Base-by-base conservation (phyloP, 495 filamentous ascomycete species). In the Cercophora newfieldiana region DNA sequence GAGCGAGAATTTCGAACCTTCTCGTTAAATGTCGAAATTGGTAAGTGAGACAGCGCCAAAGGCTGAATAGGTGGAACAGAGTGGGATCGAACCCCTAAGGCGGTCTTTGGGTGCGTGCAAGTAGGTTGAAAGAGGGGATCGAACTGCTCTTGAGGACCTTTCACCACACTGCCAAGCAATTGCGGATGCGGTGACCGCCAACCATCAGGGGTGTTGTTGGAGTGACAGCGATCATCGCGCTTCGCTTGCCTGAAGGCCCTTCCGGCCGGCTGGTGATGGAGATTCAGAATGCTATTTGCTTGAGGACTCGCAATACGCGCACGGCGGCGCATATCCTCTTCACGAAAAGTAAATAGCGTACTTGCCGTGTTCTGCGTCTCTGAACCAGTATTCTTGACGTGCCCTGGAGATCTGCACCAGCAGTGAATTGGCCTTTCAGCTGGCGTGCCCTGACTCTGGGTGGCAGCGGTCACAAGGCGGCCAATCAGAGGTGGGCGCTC, bases 181-280 rank as follows among this genome's bases (percentile, higher is more conserved):
- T 57, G 54, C 54, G 54, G 54, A 57, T 57, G 54, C 54, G 54
- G 54, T 57, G 54, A 57, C 37, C 18, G 37, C 10, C 22, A 57
- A 30, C 24, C 26, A 26, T 26, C 26, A 57, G 54, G 54, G 54
- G 28, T 57, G 29, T 30, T 5, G 22, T 30, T 28, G 54, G 54
- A 57, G 54, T 14, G 18, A 44, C 16, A 28, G 54, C 26, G 26
- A 56, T 25, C 5, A 19, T 53, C 50, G 25, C 19, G 50, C n/a
- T 5, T 44, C 10, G 37, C 37, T 44, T 8, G 10, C 37, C 18
- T 4, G 30, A 16, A 33, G 18, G 58, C 31, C 19, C 48, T 60
- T 25, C 30, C 30, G 2, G n/a, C n/a, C 18, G 19, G n/a, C 21
- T 19, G 48, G 22, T 30, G 6, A 19, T 18, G 30, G 25, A 25